phyloP scores from a whole-genome alignment of 257 asterid species.

The Solanum corneliomulleri region DNA sequence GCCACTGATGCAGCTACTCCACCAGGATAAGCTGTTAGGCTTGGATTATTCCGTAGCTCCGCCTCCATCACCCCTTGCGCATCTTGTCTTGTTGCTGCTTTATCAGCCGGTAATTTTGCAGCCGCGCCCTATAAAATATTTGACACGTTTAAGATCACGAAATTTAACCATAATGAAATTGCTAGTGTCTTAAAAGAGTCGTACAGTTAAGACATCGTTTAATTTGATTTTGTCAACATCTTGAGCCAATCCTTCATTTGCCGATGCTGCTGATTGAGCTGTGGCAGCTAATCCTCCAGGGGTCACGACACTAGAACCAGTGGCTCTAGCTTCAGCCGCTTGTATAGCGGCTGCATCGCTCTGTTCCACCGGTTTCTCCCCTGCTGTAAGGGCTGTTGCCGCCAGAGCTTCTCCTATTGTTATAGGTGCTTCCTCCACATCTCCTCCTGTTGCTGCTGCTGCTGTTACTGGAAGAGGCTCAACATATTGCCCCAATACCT shows the following conservation, averaged over 20 bases:
- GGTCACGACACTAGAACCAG: slow-evolving; percentile 24
- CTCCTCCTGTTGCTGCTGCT: neutral
- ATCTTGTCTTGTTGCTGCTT: slow-evolving; percentile 52
- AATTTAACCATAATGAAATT: neutral
- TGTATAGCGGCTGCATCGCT: slow-evolving; percentile 74
- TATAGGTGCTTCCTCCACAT: slow-evolving; percentile 4
- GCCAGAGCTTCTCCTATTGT: slow-evolving; percentile 73
- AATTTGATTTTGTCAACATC: slow-evolving; percentile 51
- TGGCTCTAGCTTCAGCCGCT: slow-evolving; percentile 66
- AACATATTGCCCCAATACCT: slow-evolving; percentile 40
- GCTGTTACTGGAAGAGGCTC: neutral
- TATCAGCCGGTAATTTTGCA: slow-evolving; percentile 32
- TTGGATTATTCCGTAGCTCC: slow-evolving; percentile 34
- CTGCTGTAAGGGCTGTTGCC: slow-evolving; percentile 35
- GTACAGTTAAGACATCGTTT: slow-evolving; percentile 31
- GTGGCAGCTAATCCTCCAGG: slow-evolving; percentile 59
- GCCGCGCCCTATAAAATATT: slow-evolving; percentile 31
- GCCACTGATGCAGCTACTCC: slow-evolving; percentile 63
- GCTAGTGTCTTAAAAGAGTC: neutral
- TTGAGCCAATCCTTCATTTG: slow-evolving; percentile 26
- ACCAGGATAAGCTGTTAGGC: slow-evolving; percentile 21
- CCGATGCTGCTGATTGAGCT: slow-evolving; percentile 65
- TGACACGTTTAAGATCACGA: too few relatives aligned
- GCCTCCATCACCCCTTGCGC: slow-evolving; percentile 46
- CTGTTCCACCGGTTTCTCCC: slow-evolving; percentile 43